Base-by-base conservation (phyloP, 495 filamentous ascomycete species). In the Xylaria grammica region DNA sequence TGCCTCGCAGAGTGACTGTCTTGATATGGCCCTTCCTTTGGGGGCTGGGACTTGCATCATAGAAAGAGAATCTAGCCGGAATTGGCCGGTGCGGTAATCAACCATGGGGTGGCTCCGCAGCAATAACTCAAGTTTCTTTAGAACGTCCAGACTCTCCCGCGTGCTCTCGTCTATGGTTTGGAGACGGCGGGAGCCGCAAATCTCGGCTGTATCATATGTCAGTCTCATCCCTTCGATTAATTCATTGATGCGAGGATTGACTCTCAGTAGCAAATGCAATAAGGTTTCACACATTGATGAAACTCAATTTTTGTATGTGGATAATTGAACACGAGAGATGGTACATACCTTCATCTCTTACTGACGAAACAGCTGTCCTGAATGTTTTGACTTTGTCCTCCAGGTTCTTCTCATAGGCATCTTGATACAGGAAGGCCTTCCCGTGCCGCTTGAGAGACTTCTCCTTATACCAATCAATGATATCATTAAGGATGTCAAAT, bases 1-100 rank as follows among this genome's bases (percentile, higher is more conserved):
- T n/a, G 58, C 48, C 27, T 61, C 58, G 27, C 58, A 61, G 3
- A 61, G 44, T 19, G 45, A 38, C 30, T 61, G 58, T 52, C 58
- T 61, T 26, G 58, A 61, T 17, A 61, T 49, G 19, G 45, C 58
- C 19, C 27, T 61, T 32, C 40, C 19, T 30, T 22, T 61, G 3
- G 11, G 44, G 24, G 46, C 1, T 40, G 22, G 46, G 17, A n/a
- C 7, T 5, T 32, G 34, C 22, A 13, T 38, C 29, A 40, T 40
- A 22, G 30, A 27, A n/a, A 24, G 20, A 9, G 44, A 24, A 24
- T 48, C 20, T 48, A 5, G 44, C n/a, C 44, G 19, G 15, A 17
- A 48, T n/a, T 48, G n/a, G 8, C 44, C 44, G 44, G 44, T 48
- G 44, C 8, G 44, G 20, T 22, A 48, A 20, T 48, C 20, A n/a